Base-by-base conservation (phyloP, 495 filamentous ascomycete genomes). In the Penicillium mononematosum region DNA sequence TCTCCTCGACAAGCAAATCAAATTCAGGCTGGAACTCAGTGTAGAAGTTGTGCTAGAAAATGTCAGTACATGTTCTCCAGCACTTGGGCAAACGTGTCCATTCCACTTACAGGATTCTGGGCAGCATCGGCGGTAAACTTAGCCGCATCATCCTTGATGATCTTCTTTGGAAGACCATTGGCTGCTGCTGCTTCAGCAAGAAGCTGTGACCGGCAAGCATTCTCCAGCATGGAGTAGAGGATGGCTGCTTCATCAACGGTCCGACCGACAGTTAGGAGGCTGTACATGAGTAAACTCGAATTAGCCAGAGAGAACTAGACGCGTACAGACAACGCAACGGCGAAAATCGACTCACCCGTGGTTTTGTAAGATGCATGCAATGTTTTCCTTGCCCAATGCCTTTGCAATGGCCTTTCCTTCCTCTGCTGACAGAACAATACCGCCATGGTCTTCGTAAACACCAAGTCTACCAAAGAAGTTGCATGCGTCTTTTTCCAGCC, bases 211-310 rank as follows among this genome's bases (percentile, higher is more conserved):
- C 86, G 83, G 58, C 85, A 89, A 24, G 82, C 82, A 60, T 83
- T 78, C 53, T 89, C 86, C 22, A 89, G 70, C 59, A 81, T 84
- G 20, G 83, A 74, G 59, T 87, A 88, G 73, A 86, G 85, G 60
- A 85, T 87, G 2, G 84, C 85, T 0, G 85, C 86, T 58, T 85
- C 85, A 55, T 88, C 86, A 14, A 89, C 82, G 10, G 79, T 85
- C 11, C 73, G 71, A 5, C 86, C 85, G 1, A 85, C 83, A 17
- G 86, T 88, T 14, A 88, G 65, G 24, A 88, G 70, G 24, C 75
- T 78, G 43, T 16, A 55, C 24, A 46, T 14, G 5, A n/a, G 19
- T 20, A 36, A 10, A 19, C 24, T 27, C 4, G 24, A 4, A 10
- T 55, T 12, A 55, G 53, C 29, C 0, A 46, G 16, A 25, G 17